Conservation (phyloP, 192 early-diverging fungal species). For the Backusella circina region DNA sequence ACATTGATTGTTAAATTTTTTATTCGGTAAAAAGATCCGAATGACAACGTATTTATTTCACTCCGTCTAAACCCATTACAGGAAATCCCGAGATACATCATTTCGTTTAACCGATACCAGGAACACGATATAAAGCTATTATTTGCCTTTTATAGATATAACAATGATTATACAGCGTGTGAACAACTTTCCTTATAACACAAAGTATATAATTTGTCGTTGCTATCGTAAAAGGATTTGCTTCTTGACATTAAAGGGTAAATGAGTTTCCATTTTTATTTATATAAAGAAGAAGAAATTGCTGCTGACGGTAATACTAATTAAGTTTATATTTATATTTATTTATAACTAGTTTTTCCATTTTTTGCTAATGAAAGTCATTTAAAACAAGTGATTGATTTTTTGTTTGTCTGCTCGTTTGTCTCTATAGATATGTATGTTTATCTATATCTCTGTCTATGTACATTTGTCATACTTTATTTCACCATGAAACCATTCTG, state of each 20-base stretch:
- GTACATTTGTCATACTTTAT: neutral
- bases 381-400: too few species aligned
- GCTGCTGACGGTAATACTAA: too few species aligned
- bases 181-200: neutral
- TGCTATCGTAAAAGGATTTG: too few species aligned
- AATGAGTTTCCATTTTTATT: too few species aligned
- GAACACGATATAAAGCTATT: neutral
- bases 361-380: too few species aligned
- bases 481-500: neutral
- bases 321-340: too few species aligned
- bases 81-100: neutral
- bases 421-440: neutral
- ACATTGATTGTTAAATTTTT: neutral
- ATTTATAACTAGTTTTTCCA: too few species aligned
- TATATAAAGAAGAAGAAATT: too few species aligned
- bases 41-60: neutral
- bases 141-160: neutral
- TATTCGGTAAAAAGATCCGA: neutral
- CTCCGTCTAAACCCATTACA: neutral
- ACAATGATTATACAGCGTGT: neutral
- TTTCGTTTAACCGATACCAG: neutral
- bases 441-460: too few species aligned
- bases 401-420: too few species aligned
- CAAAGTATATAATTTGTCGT: too few species aligned
- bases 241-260: too few species aligned